Evolutionary conservation across 768 basidiomycete genomes (phyloP), one percentile per base, ranked within the genome.

Genomic region (Termitomyces bulborhizus): DNA sequence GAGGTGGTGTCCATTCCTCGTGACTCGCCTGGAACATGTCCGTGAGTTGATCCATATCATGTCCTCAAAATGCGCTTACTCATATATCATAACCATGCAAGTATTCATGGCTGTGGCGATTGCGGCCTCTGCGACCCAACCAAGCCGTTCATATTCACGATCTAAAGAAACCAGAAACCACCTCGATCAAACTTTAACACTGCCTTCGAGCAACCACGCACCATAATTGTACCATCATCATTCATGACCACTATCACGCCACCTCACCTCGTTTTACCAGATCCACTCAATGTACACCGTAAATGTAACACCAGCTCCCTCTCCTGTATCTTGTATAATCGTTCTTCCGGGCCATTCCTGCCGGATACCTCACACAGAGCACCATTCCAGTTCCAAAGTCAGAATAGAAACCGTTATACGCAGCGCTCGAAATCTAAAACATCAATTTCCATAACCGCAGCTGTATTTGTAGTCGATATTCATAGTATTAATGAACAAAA

Each of bases 321-420:
- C 21, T 41, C 40, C 12, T 55, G 54, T 39, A 37, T 26, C 31
- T 53, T 37, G 34, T 53, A 53, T 45, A 53, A 34, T 27, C 21
- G 9, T 24, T 6, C 15, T 37, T 26, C 9, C 42, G 29, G 36
- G 15, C 36, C 13, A 18, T 24, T 27, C 44, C 26, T 36, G 37
- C 53, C 27, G 26, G 12, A 18, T 16, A 16, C 27, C 43, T 36
- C 24, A 51, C 47, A 50, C 46, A 43, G 29, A 26, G 27, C 18
- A 47, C 53, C 36, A 41, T 40, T 42, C 44, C 27, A 37, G 6
- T 40, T 42, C 31, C 50, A 29, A 41, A 32, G 29, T 41, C 54
- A 43, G 46, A 53, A 56, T 61, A 56, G 51, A 58, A 50, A 54
- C 34, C 46, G 58, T 61, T 58, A 58, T 61, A 61, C 60, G 60